Evolutionary conservation across 108 stramenopile species (phyloP), one percentile per base, ranked within the genome.

Genomic region (Seminavis robusta): DNA sequence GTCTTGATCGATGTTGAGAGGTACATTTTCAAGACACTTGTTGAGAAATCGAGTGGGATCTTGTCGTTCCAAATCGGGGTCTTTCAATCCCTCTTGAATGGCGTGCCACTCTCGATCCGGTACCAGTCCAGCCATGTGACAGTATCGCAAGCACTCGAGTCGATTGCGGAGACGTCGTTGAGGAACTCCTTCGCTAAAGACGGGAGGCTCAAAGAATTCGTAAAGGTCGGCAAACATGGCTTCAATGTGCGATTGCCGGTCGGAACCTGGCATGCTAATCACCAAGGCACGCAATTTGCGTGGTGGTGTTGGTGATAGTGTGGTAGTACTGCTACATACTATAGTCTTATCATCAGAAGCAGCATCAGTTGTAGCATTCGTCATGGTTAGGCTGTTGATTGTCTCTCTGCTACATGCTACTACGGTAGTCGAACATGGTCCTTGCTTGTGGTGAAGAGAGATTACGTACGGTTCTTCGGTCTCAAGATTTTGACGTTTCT

Each of bases 221-320:
- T 54, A 47, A 51, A 84, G 65, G 36, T 85, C 71, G 5, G 77
- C 20, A 61, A 94, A 94, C 68, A 94, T 69, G 41, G 52, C 47
- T 20, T 57, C 30, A 46, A 93, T 80, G 36, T 66, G 33, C 28
- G 62, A 44, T 41, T 75, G 65, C 8, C 88, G 81, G 10, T 57
- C 47, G 21, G 76, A 71, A 1, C 79, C 71, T n/a, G n/a, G n/a
- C 69, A 86, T 70, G 20, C 78, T 82, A 31, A 92, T 88, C 24
- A 92, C 80, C 20, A 92, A 71, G 24, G 81, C 79, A 8, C 81
- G 68, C 19, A 92, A 68, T 47, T 85, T 86, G 13, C 86, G 62
- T n/a, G n/a, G n/a, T n/a, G n/a, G n/a, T n/a, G n/a, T n/a, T n/a
- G n/a, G n/a, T n/a, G n/a, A n/a, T n/a, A n/a, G n/a, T n/a, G n/a